A percentile compares a stretch with the other conserved stretches of the same genome.
Evolutionary conservation across 345 rosid species (phyloP).

Genomic region (Turritis glabra): DNA sequence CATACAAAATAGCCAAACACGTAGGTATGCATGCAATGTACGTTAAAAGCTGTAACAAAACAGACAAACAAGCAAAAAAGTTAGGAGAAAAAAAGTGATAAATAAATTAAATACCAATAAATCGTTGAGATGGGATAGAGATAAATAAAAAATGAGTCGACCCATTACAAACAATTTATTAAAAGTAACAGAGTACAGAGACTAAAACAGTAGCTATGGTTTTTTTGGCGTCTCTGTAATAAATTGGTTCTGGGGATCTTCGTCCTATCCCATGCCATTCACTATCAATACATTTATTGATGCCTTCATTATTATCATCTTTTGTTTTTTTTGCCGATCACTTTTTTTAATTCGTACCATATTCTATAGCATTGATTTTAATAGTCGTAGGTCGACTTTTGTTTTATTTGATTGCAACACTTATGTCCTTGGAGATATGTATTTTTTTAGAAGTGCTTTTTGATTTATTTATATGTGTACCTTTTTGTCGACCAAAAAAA

Average conservation of each 20-base stretch:
- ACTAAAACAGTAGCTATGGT: slow-evolving; percentile 33
- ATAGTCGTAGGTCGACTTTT: slow-evolving; percentile 33
- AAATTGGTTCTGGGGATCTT: slow-evolving; percentile 37
- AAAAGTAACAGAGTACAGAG: slow-evolving; percentile 24
- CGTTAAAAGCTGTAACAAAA: slow-evolving; percentile 37
- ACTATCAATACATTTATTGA: slow-evolving; percentile 35
- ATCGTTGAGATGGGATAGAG: slow-evolving; percentile 3
- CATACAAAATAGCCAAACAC: slow-evolving; percentile 27
- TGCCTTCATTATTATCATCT: slow-evolving; percentile 31
- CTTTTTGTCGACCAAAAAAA: not conserved
- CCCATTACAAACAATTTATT: slow-evolving; percentile 16
- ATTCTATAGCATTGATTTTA: slow-evolving; percentile 22
- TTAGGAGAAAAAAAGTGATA: not conserved
- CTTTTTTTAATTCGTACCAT: slow-evolving; percentile 14
- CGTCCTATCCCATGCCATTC: slow-evolving; percentile 32
- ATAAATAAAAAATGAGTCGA: slow-evolving; percentile 19
- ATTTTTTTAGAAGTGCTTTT: not conserved
- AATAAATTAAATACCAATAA: slow-evolving; percentile 2
- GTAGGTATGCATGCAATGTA: slow-evolving; percentile 36
- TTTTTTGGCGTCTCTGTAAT: slow-evolving; percentile 36
- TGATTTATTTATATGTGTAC: slow-evolving; percentile 5
- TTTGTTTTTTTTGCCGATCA: slow-evolving; percentile 8
- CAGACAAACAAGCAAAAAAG: not conserved
- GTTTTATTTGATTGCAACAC: slow-evolving; percentile 12
- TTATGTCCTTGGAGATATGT: slow-evolving; percentile 20